phyloP scores from a whole-genome alignment of 306 rosid genomes.

The Lupinus albus region DNA sequence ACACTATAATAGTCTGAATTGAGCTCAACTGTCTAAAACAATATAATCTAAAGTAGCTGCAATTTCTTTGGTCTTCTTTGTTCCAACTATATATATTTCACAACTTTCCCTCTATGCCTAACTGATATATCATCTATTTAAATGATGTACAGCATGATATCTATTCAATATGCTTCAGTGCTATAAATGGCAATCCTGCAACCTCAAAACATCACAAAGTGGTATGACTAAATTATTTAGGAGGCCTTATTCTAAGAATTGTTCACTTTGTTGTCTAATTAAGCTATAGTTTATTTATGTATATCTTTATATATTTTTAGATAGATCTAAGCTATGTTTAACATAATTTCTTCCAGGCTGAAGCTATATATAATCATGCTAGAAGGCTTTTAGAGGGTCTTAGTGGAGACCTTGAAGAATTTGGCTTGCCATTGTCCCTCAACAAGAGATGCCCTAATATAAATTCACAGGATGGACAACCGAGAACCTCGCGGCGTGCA shows the following conservation, averaged over 20 bases:
- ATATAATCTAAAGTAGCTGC: neutral
- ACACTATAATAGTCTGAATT: neutral
- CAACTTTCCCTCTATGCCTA: neutral
- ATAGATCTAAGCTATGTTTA: neutral
- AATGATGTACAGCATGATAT: constrained; percentile 28
- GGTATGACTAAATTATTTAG: constrained; percentile 18
- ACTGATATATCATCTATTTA: constrained; percentile 21
- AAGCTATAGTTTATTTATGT: neutral
- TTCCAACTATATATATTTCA: neutral
- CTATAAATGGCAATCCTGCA: constrained; percentile 8
- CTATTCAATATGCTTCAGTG: constrained; percentile 31
- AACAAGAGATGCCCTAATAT: neutral
- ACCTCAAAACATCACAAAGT: neutral
- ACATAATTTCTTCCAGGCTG: constrained; percentile 2
- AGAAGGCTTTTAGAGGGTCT: neutral
- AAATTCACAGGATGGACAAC: neutral
- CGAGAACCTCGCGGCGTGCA: neutral
- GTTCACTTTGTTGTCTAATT: neutral
- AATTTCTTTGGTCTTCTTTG: neutral
- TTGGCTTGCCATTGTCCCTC: no score
- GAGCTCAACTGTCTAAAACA: neutral
- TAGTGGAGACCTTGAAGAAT: neutral
- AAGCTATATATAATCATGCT: constrained; percentile 2
- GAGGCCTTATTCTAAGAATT: neutral
- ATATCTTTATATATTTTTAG: neutral